Evolutionary conservation across 2,329 filamentous ascomycete species (phyloP), one percentile per base, ranked within the genome.

Genomic region (Cryoendolithus antarcticus): DNA sequence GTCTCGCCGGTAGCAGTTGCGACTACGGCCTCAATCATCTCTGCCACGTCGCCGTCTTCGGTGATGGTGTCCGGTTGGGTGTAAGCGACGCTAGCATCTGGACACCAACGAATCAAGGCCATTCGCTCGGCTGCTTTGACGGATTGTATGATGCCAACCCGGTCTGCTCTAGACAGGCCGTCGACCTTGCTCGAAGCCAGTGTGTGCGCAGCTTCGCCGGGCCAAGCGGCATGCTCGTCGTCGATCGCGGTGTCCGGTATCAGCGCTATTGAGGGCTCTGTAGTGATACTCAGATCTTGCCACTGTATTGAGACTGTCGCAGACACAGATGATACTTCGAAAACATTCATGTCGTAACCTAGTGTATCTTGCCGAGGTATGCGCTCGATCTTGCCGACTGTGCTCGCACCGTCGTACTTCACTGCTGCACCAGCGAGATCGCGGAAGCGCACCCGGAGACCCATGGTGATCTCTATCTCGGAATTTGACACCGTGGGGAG

Each of bases 271-370:
- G 66, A 65, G 9, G 53, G 38, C 31, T 73, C 63, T 19, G 61
- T 59, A 1, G 70, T 71, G 24, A 69, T 58, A 6, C 63, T 64
- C 10, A 70, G 61, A 49, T 78, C 71, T 48, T 77, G 74, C 75
- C 75, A 79, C 43, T 69, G 66, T 4, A 78, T 68, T 1, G 60
- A 67, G 9, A 69, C 67, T n/a, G 59, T 56, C 2, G 71, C 71
- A 12, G 59, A 60, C 8, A 67, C 69, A 27, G 62, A 61, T 37
- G 67, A 59, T 37, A 77, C 60, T 9, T 67, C 62, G 46, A 70
- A 75, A 3, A 74, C 63, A 43, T 78, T 77, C 45, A 77, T 54
- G 47, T 79, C 74, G 50, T 71, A 75, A 2, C 72, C 74, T 31
- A 69, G 58, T 6, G 65, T 67, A 12, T 68, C 60, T 3, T 63